A percentile compares a stretch with the other conserved stretches of the same genome.
phyloP scores from a whole-genome alignment of 108 stramenopile genomes.

The Discostella stelligeroides region DNA sequence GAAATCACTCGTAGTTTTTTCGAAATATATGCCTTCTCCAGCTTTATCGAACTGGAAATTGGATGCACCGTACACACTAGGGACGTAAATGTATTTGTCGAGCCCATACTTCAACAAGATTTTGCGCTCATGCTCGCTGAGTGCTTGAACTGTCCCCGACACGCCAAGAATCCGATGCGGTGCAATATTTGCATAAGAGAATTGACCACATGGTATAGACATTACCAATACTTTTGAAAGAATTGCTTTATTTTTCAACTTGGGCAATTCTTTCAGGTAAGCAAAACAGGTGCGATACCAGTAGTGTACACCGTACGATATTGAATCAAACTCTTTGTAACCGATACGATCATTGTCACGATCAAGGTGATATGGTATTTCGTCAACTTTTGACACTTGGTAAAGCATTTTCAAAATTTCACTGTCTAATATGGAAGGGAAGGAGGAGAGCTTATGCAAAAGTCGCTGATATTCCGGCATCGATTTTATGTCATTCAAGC shows the following conservation, averaged over 20 bases:
- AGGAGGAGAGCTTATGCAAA: slow-evolving; percentile 43
- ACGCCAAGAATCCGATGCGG: slow-evolving; percentile 63
- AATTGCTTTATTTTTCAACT: too few species aligned
- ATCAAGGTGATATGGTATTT: slow-evolving; percentile 59
- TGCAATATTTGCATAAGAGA: slow-evolving; percentile 70
- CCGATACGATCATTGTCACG: slow-evolving; percentile 51
- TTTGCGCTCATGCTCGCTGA: slow-evolving; percentile 47
- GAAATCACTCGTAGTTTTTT: too few species aligned
- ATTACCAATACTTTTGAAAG: slow-evolving; percentile 55
- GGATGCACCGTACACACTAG: slow-evolving; percentile 65
- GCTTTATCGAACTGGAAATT: too few species aligned
- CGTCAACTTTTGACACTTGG: too few species aligned
- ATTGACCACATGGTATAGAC: slow-evolving; percentile 67
- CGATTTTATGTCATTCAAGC: slow-evolving; percentile 46
- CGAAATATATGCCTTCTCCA: too few species aligned
- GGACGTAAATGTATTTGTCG: slow-evolving; percentile 52
- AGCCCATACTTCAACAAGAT: slow-evolving; percentile 57
- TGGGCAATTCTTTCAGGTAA: slow-evolving; percentile 59
- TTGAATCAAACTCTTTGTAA: slow-evolving; percentile 68
- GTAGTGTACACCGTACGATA: slow-evolving; percentile 55
- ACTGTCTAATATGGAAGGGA: slow-evolving; percentile 54
- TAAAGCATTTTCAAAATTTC: slow-evolving; percentile 62
- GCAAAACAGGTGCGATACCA: slow-evolving; percentile 66
- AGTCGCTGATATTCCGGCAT: slow-evolving; percentile 48
- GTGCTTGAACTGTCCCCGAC: slow-evolving; percentile 58